phyloP scores from a whole-genome alignment of 768 basidiomycete genomes.

The Naganishia onofrii region DNA sequence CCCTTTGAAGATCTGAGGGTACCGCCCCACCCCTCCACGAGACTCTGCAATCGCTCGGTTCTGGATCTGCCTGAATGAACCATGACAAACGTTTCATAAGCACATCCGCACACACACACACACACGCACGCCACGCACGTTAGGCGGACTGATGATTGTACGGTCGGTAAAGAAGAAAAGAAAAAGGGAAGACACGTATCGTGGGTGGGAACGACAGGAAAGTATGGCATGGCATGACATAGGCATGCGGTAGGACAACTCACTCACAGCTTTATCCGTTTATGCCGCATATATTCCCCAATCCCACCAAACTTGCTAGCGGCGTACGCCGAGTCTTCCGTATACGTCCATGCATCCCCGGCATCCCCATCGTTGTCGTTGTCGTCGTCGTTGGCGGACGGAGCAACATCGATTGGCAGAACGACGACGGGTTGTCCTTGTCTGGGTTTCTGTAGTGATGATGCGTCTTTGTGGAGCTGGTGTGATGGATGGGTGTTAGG shows the following conservation, averaged over 20 bases:
- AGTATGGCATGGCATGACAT: too few species aligned
- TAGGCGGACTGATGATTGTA: too few species aligned
- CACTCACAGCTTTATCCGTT: slow-evolving; percentile 84
- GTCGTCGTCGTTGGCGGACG: neutral
- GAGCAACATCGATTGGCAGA: neutral
- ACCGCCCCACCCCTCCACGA: slow-evolving; percentile 36
- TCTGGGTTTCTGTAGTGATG: neutral
- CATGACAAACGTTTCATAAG: too few species aligned
- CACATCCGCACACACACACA: too few species aligned
- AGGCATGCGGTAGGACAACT: too few species aligned
- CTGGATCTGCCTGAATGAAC: slow-evolving; percentile 47
- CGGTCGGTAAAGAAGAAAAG: too few species aligned
- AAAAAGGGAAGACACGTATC: slow-evolving; percentile 64
- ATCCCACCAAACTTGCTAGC: slow-evolving; percentile 76
- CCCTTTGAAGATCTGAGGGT: slow-evolving; percentile 65
- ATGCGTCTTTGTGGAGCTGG: too few species aligned
- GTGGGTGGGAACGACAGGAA: too few species aligned
- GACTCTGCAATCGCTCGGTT: slow-evolving; percentile 50
- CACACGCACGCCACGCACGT: too few species aligned
- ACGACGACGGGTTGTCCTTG: neutral
- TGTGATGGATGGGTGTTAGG: too few species aligned
- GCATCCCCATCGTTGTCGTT: slow-evolving; percentile 16
- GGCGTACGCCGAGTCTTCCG: slow-evolving; percentile 59
- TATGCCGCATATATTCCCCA: slow-evolving; percentile 84
- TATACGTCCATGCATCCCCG: slow-evolving; percentile 34